Conservation (phyloP, 495 filamentous ascomycete species). For the Daldinia decipiens region DNA sequence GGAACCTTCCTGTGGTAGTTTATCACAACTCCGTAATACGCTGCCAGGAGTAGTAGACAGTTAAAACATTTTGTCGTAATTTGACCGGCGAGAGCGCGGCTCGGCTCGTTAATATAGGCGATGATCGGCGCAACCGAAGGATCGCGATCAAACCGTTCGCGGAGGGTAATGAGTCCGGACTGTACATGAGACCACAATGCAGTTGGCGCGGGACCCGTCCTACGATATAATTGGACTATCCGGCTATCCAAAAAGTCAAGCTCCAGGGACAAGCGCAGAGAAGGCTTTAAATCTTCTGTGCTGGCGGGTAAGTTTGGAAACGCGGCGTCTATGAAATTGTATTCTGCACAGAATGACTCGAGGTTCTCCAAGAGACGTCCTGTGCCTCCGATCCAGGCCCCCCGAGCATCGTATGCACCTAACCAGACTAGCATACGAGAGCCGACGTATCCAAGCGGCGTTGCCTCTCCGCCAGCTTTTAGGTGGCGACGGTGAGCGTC, state of each 20-base stretch:
- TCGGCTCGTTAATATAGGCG: conserved; percentile 18
- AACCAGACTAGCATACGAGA: conserved; percentile 35
- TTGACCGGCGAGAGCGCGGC: conserved; percentile 16
- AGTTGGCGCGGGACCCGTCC: not conserved
- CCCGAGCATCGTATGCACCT: conserved; percentile 33
- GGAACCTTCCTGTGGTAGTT: conserved; percentile 34
- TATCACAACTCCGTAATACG: conserved; percentile 32
- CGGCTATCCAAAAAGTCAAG: conserved; percentile 32
- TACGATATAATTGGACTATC: conserved; percentile 23
- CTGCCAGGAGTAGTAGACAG: conserved; percentile 29
- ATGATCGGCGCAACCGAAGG: conserved; percentile 28
- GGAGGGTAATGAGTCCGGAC: conserved; percentile 20
- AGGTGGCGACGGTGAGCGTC: conserved; percentile 28
- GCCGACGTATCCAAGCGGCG: conserved; percentile 28
- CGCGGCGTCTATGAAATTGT: conserved; percentile 34
- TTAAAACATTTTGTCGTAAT: conserved; percentile 36
- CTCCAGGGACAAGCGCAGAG: conserved; percentile 26
- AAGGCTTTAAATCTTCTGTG: conserved; percentile 31
- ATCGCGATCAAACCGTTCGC: conserved; percentile 19
- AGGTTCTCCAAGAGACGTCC: conserved; percentile 29
- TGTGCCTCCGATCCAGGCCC: conserved; percentile 24
- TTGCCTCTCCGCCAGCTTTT: conserved; percentile 27
- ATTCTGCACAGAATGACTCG: conserved; percentile 27
- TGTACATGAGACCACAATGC: conserved; percentile 24
- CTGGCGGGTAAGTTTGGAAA: conserved; percentile 21